Conservation (phyloP, 164 flowering plant genomes). For the Macadamia integrifolia region DNA sequence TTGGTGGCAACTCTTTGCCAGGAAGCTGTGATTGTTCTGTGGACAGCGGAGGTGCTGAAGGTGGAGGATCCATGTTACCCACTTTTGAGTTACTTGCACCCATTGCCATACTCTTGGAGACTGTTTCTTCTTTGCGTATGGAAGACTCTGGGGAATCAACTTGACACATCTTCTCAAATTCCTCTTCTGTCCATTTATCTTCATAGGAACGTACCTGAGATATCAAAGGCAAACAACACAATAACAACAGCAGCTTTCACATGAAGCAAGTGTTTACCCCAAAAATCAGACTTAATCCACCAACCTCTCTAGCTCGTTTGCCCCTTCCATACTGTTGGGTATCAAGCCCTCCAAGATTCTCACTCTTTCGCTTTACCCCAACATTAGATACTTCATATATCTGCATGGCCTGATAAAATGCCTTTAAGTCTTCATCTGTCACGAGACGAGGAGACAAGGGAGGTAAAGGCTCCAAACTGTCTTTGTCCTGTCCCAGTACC, state of each 20-base stretch:
- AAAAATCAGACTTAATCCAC: constrained; percentile 15
- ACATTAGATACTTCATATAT: constrained; percentile 48
- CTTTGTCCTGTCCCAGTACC: constrained; percentile 28
- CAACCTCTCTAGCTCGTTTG: constrained; percentile 94
- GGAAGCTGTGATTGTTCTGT: constrained; percentile 11
- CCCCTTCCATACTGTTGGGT: constrained; percentile 95
- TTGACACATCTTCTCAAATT: constrained; percentile 93
- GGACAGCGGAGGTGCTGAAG: constrained; percentile 10
- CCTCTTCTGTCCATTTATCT: constrained; percentile 98
- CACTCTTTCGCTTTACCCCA: constrained; percentile 61
- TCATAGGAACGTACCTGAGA: constrained; percentile 93
- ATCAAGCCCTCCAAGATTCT: constrained; percentile 59
- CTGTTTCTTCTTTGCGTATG: constrained; percentile 34
- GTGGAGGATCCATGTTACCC: constrained; percentile 10
- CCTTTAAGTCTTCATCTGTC: constrained; percentile 75
- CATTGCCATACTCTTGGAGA: constrained; percentile 23
- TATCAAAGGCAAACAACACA: not conserved
- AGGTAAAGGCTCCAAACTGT: constrained; percentile 34
- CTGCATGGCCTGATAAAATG: constrained; percentile 76
- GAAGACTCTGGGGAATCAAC: constrained; percentile 73
- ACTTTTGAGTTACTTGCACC: constrained; percentile 26
- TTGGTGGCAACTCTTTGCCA: constrained; percentile 20
- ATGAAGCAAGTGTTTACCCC: not conserved
- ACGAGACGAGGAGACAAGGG: constrained; percentile 82
- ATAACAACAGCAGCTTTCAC: not conserved